phyloP scores from a whole-genome alignment of 164 flowering plant species.

The Umbilicus rupestris region DNA sequence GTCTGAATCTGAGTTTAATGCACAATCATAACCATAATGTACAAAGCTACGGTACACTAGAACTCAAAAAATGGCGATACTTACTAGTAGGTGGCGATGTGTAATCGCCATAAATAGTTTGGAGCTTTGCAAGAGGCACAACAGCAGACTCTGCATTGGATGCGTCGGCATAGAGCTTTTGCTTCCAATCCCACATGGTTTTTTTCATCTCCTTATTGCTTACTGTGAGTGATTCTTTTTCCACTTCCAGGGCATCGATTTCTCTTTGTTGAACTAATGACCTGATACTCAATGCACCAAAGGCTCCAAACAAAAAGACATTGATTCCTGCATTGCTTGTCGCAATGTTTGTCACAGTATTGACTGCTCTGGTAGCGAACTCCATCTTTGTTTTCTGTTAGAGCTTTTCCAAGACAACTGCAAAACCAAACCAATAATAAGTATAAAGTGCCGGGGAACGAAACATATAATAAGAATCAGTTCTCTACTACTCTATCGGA shows the following conservation, averaged over 20 bases:
- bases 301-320: slow-evolving; percentile 28
- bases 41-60: neutral
- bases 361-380: slow-evolving; percentile 20
- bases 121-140: slow-evolving; percentile 41
- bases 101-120: slow-evolving; percentile 53
- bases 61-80: neutral
- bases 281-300: slow-evolving; percentile 31
- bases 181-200: slow-evolving; percentile 76
- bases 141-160: slow-evolving; percentile 16
- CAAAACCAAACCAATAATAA: neutral
- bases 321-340: slow-evolving; percentile 41
- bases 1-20: neutral
- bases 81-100: slow-evolving; percentile 23
- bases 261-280: slow-evolving; percentile 46
- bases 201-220: slow-evolving; percentile 54
- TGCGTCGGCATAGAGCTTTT: slow-evolving; percentile 59
- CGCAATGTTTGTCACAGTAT: slow-evolving; percentile 14
- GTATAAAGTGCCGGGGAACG: no score
- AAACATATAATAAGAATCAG: no score
- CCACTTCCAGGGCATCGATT: slow-evolving; percentile 46
- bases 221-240: slow-evolving; percentile 40
- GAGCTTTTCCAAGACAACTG: neutral
- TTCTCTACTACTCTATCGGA: no score
- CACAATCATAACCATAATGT: neutral
- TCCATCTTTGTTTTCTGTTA: slow-evolving; percentile 25